Percentiles rank a stretch among this genome's conserved stretches.
Evolutionary conservation across 495 filamentous ascomycete species (phyloP).

Genomic region (Trichoderma virens): DNA sequence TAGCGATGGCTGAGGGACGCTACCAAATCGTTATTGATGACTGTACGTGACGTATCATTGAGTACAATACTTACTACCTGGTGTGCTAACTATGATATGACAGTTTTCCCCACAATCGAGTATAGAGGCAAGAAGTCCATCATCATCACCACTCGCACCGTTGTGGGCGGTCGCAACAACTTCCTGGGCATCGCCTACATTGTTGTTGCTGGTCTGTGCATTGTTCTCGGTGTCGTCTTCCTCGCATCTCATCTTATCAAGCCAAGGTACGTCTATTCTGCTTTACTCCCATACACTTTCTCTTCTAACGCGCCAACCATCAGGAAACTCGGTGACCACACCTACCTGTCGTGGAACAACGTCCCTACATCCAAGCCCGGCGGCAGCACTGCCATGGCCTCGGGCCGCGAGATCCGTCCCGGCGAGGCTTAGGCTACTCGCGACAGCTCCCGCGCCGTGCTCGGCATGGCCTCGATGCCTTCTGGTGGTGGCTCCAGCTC

Average conservation of each 20-base stretch:
- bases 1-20: conserved; percentile 55
- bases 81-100: not conserved
- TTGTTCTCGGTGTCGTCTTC: conserved; percentile 80
- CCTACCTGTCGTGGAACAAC: conserved; percentile 95
- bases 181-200: conserved; percentile 96
- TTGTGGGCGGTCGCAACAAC: conserved; percentile 91
- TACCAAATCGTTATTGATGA: conserved; percentile 47
- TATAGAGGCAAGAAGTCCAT: conserved; percentile 94
- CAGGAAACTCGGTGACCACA: conserved; percentile 96
- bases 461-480: not conserved
- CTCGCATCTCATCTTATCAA: conserved; percentile 83
- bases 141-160: conserved; percentile 84
- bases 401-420: conserved; percentile 20
- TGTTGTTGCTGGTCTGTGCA: conserved; percentile 86
- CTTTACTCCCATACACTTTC: not conserved
- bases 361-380: conserved; percentile 54
- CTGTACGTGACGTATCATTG: not conserved
- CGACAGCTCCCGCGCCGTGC: not conserved
- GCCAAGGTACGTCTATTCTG: conserved; percentile 54
- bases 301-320: not conserved
- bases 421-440: conserved; percentile 12
- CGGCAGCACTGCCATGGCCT: conserved; percentile 27
- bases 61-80: conserved; percentile 20
- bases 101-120: conserved; percentile 70
- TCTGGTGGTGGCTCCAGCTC: not conserved